A percentile compares a stretch with the other conserved stretches of the same genome.
Evolutionary conservation across 2,329 filamentous ascomycete genomes (phyloP).

Genomic region (Microascus cirrosus): DNA sequence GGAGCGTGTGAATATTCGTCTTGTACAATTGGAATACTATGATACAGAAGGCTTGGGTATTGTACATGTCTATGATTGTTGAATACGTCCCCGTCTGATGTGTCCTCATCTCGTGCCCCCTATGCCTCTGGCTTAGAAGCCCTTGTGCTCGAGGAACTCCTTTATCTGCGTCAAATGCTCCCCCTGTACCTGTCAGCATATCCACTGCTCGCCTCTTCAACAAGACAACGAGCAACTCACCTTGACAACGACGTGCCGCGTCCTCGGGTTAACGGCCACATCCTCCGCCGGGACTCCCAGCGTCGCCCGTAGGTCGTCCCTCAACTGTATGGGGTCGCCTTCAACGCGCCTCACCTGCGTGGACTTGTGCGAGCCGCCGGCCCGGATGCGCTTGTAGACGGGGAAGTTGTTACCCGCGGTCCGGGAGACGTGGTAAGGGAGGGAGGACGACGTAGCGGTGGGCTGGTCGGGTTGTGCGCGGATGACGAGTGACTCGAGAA

Average conservation of each 20-base stretch:
- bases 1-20: constrained; percentile 9
- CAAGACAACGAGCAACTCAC: constrained; percentile 28
- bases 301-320: constrained; percentile 40
- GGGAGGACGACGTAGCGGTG: constrained; percentile 55
- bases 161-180: constrained; percentile 4
- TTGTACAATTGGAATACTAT: not conserved
- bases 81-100: not conserved
- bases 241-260: constrained; percentile 65
- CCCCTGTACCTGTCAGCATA: constrained; percentile 4
- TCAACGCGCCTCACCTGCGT: constrained; percentile 71
- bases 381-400: constrained; percentile 64
- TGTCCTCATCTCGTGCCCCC: not conserved
- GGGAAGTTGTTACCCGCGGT: constrained; percentile 61
- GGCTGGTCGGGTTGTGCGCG: constrained; percentile 11
- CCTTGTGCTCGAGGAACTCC: constrained; percentile 19
- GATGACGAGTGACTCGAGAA: constrained; percentile 8
- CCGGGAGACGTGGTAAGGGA: constrained; percentile 60
- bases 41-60: not conserved
- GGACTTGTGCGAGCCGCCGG: constrained; percentile 63
- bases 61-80: not conserved
- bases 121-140: constrained; percentile 17
- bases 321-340: constrained; percentile 56
- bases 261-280: constrained; percentile 46
- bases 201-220: not conserved
- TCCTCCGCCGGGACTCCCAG: constrained; percentile 46